These are phyloP conservation scores for Quercus dentata DNA, from an alignment of 306 rosid genomes.

Conservation along the genomic window DNA sequence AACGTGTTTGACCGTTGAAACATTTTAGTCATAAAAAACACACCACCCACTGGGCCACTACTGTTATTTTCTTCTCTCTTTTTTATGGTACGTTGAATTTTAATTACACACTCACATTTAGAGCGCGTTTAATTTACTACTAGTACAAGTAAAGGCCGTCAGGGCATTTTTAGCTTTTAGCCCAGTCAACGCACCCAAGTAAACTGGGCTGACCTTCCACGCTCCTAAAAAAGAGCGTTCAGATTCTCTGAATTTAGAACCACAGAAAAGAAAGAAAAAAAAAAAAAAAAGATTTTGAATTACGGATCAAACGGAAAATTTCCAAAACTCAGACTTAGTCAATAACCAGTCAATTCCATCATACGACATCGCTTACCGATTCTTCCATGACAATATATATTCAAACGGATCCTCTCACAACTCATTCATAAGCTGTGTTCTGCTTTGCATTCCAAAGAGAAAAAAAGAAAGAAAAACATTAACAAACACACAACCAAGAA, in stretches of 20 bases:
- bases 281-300: not conserved
- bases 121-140: not conserved
- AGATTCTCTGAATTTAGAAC: not conserved
- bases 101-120: not conserved
- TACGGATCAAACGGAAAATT: not conserved
- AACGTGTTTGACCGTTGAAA: slow-evolving; percentile 40
- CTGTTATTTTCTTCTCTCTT: not conserved
- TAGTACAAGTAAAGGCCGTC: not conserved
- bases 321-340: not conserved
- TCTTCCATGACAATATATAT: not conserved
- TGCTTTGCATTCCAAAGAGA: not conserved
- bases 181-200: not conserved
- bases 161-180: too few species aligned
- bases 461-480: not conserved
- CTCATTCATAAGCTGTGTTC: not conserved
- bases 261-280: not conserved
- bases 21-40: not conserved
- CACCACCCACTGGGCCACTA: slow-evolving; percentile 6
- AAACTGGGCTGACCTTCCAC: not conserved
- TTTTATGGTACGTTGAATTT: not conserved
- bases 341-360: not conserved
- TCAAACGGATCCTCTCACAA: not conserved
- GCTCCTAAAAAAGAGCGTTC: not conserved
- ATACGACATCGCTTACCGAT: not conserved
- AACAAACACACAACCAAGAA: too few species aligned